Evolutionary conservation across 371 early-diverging fungal species (phyloP), one percentile per base, ranked within the genome.

Genomic region (Haplosporangium sp.): DNA sequence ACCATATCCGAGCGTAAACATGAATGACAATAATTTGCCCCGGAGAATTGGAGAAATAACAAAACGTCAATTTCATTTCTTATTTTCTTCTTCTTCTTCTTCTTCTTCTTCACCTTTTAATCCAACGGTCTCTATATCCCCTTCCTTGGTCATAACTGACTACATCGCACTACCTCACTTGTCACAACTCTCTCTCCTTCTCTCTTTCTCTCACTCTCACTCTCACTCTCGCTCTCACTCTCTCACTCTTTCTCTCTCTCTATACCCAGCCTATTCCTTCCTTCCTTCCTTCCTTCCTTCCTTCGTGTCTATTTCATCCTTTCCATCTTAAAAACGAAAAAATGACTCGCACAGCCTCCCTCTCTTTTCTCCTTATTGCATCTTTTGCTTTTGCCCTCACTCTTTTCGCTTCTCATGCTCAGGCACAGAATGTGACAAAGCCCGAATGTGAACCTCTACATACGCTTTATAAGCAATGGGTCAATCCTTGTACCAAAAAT

Each of bases 391-490:
- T 48, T 11, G 42, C 50, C 34, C n/a, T 63, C 42, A 19, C 42
- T 17, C 34, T 57, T 15, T 37, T 63, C 15, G 52, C 52, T 56
- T 34, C 65, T 0, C 69, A 52, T 11, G 68, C 57, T 11, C 66
- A 72, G n/a, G 67, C 70, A 9, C 72, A 68, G 62, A 52, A 34
- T 15, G 8, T 57, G 0, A 38, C 59, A 58, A 74, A 74, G 37
- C 65, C 74, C 37, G 53, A 74, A 37, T 81, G 82, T 15, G 72
- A 44, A 2, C 75, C 82, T 40, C 44, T 81, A 37, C 69, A 74
- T 44, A 17, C 11, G 0, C 63, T 81, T 35, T 81, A 72, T 60
- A 75, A 69, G 67, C 47, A 40, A 19, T 55, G 60, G 69, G 69
- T 72, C 2, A 47, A 65, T 19, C 20, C 38, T 10, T 81, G 82